These are phyloP conservation scores for Diaporthe capsici DNA, from an alignment of 2,329 filamentous ascomycete species.

Conservation along the genomic window DNA sequence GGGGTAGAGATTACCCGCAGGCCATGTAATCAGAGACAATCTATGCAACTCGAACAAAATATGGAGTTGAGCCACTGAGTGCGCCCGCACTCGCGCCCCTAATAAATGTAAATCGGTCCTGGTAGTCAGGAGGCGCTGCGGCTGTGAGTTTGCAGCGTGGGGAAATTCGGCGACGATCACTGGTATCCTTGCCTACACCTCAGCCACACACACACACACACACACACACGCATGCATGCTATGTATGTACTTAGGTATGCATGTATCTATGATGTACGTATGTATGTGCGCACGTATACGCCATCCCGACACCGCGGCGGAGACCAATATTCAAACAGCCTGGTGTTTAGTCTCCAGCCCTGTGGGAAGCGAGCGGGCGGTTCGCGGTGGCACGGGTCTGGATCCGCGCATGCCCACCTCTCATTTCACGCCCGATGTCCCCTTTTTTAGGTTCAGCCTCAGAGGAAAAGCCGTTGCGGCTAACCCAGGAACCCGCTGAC, in stretches of 20 bases:
- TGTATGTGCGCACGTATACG: background rate
- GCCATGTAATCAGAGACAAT: constrained; percentile 37
- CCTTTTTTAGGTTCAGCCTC: constrained; percentile 34
- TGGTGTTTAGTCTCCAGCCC: constrained; percentile 5
- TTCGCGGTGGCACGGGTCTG: background rate
- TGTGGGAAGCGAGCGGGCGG: constrained; percentile 2
- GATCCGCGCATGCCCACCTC: background rate
- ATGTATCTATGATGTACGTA: background rate
- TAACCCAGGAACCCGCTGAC: constrained; percentile 25
- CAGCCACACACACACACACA: background rate
- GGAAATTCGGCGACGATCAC: constrained; percentile 19
- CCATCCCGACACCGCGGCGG: background rate
- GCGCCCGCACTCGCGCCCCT: background rate
- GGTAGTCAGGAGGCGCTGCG: background rate
- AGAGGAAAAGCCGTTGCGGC: constrained; percentile 32
- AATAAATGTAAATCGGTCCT: background rate
- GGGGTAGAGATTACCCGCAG: constrained; percentile 35
- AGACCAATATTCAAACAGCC: background rate
- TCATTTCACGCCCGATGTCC: background rate
- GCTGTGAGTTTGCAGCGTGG: constrained; percentile 33
- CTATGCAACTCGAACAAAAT: constrained; percentile 39
- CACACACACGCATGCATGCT: background rate
- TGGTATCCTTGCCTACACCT: constrained; percentile 9
- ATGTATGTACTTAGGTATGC: background rate
- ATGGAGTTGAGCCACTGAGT: constrained; percentile 22